Evolutionary conservation across 768 basidiomycete species (phyloP).

Genomic region (Neoboletus magnificus): DNA sequence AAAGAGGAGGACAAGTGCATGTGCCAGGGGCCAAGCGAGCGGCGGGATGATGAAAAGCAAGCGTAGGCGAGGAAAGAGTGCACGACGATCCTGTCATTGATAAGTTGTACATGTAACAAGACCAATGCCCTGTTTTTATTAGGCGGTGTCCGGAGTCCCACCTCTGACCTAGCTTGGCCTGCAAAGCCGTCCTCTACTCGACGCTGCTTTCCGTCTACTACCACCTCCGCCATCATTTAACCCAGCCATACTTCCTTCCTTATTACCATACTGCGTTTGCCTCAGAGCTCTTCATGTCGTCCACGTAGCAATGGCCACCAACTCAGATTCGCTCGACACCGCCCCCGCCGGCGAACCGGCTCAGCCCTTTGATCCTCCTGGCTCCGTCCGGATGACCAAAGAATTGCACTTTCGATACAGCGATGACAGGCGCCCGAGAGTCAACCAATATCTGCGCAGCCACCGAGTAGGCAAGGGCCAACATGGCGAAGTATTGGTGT

Average conservation of each 20-base stretch:
- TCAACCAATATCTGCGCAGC: constrained; percentile 86
- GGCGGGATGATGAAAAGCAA: constrained; percentile 9
- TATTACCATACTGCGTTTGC: constrained; percentile 8
- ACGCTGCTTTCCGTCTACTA: constrained; percentile 23
- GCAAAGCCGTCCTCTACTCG: constrained; percentile 11
- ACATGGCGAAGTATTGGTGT: constrained; percentile 86
- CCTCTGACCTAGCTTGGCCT: constrained; percentile 9
- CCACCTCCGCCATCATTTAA: constrained; percentile 23
- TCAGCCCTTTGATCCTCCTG: constrained; percentile 38
- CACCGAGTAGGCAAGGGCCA: constrained; percentile 81
- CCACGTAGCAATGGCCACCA: constrained; percentile 24
- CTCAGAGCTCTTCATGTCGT: constrained; percentile 25
- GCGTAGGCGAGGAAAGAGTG: constrained; percentile 9
- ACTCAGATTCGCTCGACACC: constrained; percentile 22
- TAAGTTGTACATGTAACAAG: constrained; percentile 1
- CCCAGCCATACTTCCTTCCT: constrained; percentile 21
- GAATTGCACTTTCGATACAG: constrained; percentile 40
- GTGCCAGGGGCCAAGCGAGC: constrained; percentile 27
- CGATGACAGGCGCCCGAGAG: constrained; percentile 43
- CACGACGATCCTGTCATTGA: constrained; percentile 9
- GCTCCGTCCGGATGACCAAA: constrained; percentile 49
- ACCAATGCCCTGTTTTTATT: constrained; percentile 18
- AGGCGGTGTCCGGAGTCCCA: constrained; percentile 32
- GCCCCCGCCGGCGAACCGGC: constrained; percentile 36
- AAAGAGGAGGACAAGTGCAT: constrained; percentile 49